Evolutionary conservation across 2,329 filamentous ascomycete species (phyloP).

Genomic region (Arthroderma uncinatum): DNA sequence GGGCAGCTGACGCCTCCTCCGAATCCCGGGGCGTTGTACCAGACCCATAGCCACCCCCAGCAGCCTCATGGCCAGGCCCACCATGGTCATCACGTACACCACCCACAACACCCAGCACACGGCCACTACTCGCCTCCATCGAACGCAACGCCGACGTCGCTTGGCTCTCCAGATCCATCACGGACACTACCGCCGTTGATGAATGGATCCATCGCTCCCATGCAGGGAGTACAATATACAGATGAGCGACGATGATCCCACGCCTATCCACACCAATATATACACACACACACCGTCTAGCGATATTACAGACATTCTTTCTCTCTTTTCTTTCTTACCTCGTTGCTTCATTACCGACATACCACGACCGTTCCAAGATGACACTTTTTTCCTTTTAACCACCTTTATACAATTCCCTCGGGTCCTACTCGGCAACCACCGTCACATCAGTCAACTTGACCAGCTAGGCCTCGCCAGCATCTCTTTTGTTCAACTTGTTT

Average conservation of each 20-base stretch:
- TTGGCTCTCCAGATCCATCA: conserved; percentile 31
- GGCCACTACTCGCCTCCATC: conserved; percentile 27
- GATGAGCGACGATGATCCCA: conserved; percentile 37
- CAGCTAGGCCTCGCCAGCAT: neutral
- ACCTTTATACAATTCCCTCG: neutral
- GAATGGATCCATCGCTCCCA: conserved; percentile 34
- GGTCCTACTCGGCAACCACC: no score
- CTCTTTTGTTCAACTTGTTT: no score
- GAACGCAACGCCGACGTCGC: conserved; percentile 18
- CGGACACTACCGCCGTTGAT: conserved; percentile 39
- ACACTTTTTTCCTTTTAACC: neutral
- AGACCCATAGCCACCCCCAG: conserved; percentile 7
- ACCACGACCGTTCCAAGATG: neutral
- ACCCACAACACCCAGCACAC: conserved; percentile 26
- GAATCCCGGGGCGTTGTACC: neutral
- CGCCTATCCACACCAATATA: neutral
- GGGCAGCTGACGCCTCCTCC: neutral
- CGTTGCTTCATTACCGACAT: neutral
- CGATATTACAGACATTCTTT: neutral
- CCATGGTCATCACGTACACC: conserved; percentile 10
- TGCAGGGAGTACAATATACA: conserved; percentile 43
- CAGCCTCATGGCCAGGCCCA: neutral
- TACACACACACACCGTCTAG: neutral
- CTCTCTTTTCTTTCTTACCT: neutral
- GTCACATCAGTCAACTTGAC: neutral